phyloP scores from a whole-genome alignment of 768 basidiomycete genomes.

The Lanmaoa pseudosensibilis region DNA sequence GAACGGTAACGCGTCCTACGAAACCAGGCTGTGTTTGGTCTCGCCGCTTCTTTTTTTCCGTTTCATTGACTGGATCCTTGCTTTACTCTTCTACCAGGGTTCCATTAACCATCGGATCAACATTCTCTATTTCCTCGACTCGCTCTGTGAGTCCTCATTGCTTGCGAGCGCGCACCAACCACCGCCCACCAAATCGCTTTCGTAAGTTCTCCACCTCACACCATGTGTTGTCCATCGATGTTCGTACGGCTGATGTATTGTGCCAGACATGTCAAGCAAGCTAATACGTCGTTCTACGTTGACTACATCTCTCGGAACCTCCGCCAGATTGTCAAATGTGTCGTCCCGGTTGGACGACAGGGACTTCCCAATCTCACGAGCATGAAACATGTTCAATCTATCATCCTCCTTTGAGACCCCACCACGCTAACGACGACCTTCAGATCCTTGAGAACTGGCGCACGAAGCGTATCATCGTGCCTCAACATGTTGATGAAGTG shows the following conservation, averaged over 20 bases:
- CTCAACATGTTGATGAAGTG: constrained; percentile 72
- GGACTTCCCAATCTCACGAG: constrained; percentile 85
- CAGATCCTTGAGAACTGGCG: constrained; percentile 90
- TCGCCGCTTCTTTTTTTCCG: too few relatives aligned
- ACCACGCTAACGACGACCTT: background rate
- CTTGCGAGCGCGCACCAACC: constrained; percentile 57
- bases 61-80: background rate
- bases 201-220: constrained; percentile 9
- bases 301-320: constrained; percentile 77
- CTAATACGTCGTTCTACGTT: constrained; percentile 61
- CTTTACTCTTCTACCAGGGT: constrained; percentile 45
- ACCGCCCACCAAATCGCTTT: constrained; percentile 28
- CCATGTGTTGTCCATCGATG: background rate
- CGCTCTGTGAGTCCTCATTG: constrained; percentile 77
- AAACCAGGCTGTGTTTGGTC: background rate
- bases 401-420: too few relatives aligned
- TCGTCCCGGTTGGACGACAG: constrained; percentile 87
- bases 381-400: constrained; percentile 63
- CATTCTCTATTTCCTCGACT: constrained; percentile 87
- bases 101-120: constrained; percentile 92
- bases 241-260: background rate
- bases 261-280: constrained; percentile 35
- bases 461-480: constrained; percentile 79
- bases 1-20: background rate
- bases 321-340: constrained; percentile 68